These are phyloP conservation scores for Cerioporus squamosus DNA, from an alignment of 1,284 basidiomycete genomes.

Conservation along the genomic window DNA sequence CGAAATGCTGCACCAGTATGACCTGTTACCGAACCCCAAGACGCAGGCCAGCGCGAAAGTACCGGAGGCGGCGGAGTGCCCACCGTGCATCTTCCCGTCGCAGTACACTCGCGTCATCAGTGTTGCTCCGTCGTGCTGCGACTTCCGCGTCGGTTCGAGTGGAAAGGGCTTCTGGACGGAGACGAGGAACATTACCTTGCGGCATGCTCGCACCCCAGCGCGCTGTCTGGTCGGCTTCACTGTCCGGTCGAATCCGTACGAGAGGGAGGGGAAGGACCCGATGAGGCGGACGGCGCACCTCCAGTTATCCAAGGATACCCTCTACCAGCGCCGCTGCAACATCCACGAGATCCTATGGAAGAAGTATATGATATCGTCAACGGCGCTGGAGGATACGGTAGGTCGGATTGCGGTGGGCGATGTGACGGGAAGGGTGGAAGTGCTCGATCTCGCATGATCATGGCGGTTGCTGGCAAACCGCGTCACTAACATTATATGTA, in stretches of 20 bases:
- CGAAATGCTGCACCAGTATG: slow-evolving; percentile 36
- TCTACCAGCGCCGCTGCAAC: slow-evolving; percentile 39
- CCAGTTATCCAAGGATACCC: slow-evolving; percentile 30
- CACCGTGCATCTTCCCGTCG: slow-evolving; percentile 34
- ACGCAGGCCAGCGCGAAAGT: slow-evolving; percentile 1
- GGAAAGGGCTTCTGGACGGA: slow-evolving; percentile 43
- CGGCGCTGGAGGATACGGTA: slow-evolving; percentile 40
- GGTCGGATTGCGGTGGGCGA: slow-evolving; percentile 42
- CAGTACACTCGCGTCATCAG: slow-evolving; percentile 26
- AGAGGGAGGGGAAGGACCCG: slow-evolving; percentile 7
- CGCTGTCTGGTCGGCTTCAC: slow-evolving; percentile 41
- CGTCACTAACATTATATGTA: slow-evolving; percentile 1
- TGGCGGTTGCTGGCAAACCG: not conserved
- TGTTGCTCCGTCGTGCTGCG: slow-evolving; percentile 37
- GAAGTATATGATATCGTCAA: slow-evolving; percentile 35
- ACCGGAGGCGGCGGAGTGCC: slow-evolving; percentile 3
- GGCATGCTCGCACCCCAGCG: slow-evolving; percentile 34
- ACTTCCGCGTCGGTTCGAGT: slow-evolving; percentile 34
- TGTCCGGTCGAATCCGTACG: slow-evolving; percentile 14
- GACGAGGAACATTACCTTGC: slow-evolving; percentile 37
- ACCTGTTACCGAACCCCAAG: slow-evolving; percentile 33
- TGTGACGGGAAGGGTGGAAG: slow-evolving; percentile 37
- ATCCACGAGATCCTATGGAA: slow-evolving; percentile 39
- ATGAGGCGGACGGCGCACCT: slow-evolving; percentile 21
- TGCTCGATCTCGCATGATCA: slow-evolving; percentile 40